Evolutionary conservation across 495 filamentous ascomycete species (phyloP), one percentile per base, ranked within the genome.

Genomic region (Penicillium cataractarum): DNA sequence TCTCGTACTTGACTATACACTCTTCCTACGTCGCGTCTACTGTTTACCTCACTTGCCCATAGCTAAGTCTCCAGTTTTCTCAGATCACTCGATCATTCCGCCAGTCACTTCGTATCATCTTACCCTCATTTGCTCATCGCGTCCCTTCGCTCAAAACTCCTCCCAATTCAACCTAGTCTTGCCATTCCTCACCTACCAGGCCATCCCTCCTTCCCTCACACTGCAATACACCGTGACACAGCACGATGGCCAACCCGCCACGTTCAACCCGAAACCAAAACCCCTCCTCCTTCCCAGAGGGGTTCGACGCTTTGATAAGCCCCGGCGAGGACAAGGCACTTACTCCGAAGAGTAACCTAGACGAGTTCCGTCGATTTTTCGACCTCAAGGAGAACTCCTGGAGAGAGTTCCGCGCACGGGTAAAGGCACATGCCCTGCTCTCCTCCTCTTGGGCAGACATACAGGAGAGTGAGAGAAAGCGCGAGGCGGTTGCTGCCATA

Each of bases 291-390:
- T 54, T 54, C 15, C 51, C 51, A 2, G 51, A 32, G n/a, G 51
- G 12, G 9, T 3, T 54, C 10, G 31, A 54, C 37, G 29, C 51
- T 7, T 24, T 60, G 2, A n/a, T 26, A 32, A 33, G 7, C 12
- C 9, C 44, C 32, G n/a, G 21, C 15, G 12, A 26, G 1, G 48
- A 27, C 2, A 13, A 60, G 19, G 5, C 10, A 13, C 51, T 71
- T 2, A 65, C 33, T 8, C 10, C 37, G 2, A 58, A 22, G 24
- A 62, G 53, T 10, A 46, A 29, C 0, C 60, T 69, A 19, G 62
- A 62, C 3, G 32, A 61, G 22, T 73, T 73, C 29, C 54, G 64
- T 2, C n/a, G 7, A 0, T 71, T 67, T 13, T 63, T 73, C 0
- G 65, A 71, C 55, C 15, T 73, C 37, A 68, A 67, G 19, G 3